These are phyloP conservation scores for Annulohypoxylon maeteangense DNA, from an alignment of 495 filamentous ascomycete genomes.

Conservation along the genomic window DNA sequence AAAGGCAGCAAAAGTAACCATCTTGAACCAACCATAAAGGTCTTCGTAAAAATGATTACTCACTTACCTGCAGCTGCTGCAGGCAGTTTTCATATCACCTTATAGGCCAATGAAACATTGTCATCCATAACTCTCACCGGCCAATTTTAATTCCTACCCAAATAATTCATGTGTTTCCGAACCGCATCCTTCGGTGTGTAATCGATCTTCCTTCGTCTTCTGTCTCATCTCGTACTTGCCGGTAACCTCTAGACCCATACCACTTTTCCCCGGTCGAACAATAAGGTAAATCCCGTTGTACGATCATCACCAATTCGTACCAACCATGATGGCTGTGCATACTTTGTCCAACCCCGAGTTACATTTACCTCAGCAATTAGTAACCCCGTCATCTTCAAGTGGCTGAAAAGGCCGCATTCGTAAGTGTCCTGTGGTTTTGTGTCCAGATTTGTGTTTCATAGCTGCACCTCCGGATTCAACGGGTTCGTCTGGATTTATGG, in stretches of 20 bases:
- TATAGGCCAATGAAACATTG: conserved; percentile 7
- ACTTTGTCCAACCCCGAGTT: not conserved
- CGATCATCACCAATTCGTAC: not conserved
- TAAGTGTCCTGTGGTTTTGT: not conserved
- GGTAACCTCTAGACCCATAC: not conserved
- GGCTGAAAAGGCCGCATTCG: not conserved
- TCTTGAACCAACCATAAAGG: conserved; percentile 16
- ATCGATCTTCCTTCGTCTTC: conserved; percentile 1
- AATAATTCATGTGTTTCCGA: not conserved
- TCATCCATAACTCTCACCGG: not conserved
- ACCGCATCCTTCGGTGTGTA: conserved; percentile 11
- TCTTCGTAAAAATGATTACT: conserved; percentile 30
- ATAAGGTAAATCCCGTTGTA: not conserved
- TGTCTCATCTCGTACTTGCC: not conserved
- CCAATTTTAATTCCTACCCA: conserved; percentile 3
- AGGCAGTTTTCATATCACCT: not conserved
- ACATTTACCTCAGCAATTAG: not conserved
- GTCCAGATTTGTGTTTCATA: not conserved
- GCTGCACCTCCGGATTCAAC: not conserved
- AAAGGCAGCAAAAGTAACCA: not conserved
- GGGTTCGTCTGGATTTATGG: not conserved
- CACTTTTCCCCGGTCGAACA: conserved; percentile 3
- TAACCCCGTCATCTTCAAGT: not conserved
- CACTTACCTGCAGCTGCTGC: conserved; percentile 28
- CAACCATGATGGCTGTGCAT: not conserved